phyloP scores from a whole-genome alignment of 768 basidiomycete species.

The Trametes cingulata region DNA sequence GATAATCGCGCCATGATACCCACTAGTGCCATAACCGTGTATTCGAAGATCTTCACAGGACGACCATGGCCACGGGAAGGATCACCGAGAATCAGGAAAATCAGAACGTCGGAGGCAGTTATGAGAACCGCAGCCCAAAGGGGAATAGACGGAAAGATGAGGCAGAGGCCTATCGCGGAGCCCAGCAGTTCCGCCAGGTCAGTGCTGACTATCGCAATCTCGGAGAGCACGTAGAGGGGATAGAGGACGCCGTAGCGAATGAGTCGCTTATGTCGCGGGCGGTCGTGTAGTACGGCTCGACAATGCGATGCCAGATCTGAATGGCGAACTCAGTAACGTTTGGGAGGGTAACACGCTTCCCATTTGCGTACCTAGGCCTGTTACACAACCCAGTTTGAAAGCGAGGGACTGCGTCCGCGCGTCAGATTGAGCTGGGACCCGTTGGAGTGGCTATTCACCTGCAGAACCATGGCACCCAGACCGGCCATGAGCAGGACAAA shows the following conservation, averaged over 20 bases:
- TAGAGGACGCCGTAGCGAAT: constrained; percentile 42
- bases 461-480: constrained; percentile 78
- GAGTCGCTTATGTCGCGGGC: constrained; percentile 39
- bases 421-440: neutral
- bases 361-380: constrained; percentile 63
- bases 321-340: neutral
- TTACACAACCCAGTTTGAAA: constrained; percentile 78
- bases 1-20: constrained; percentile 18
- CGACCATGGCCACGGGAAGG: constrained; percentile 52
- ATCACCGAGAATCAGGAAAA: constrained; percentile 68
- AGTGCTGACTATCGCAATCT: constrained; percentile 54
- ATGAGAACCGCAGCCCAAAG: constrained; percentile 50
- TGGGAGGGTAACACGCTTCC: neutral
- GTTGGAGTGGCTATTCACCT: constrained; percentile 45
- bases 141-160: constrained; percentile 52
- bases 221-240: constrained; percentile 44
- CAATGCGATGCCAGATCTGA: constrained; percentile 49
- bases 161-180: constrained; percentile 55
- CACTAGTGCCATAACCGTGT: constrained; percentile 62
- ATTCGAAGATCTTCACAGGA: constrained; percentile 69
- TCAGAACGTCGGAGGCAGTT: constrained; percentile 49
- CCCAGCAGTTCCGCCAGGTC: constrained; percentile 63
- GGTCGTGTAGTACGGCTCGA: constrained; percentile 44
- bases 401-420: constrained; percentile 58
- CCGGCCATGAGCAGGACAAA: constrained; percentile 85